Percentiles rank a stretch among this genome's conserved stretches.
phyloP scores from a whole-genome alignment of 2,329 filamentous ascomycete genomes.

The Fusarium protoensiforme region DNA sequence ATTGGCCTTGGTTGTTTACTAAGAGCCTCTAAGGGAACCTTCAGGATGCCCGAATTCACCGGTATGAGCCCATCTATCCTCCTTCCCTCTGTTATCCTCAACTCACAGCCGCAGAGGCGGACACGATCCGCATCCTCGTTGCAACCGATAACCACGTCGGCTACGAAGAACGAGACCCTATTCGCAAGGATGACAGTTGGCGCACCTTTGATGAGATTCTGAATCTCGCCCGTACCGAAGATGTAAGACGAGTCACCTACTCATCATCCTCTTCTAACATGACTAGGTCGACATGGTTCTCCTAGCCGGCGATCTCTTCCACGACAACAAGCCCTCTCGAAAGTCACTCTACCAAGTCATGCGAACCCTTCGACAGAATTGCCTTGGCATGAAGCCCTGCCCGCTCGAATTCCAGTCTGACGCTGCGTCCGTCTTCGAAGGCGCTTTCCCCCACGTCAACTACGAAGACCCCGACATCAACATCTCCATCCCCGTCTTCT shows the following conservation, averaged over 20 bases:
- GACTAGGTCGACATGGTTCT: constrained; percentile 91
- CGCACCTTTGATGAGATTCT: constrained; percentile 95
- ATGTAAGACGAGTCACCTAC: constrained; percentile 61
- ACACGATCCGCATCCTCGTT: constrained; percentile 94
- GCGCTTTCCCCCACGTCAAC: constrained; percentile 92
- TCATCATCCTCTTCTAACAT: neutral
- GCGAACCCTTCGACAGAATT: constrained; percentile 92
- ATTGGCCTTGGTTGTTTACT: neutral
- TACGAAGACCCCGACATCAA: constrained; percentile 99
- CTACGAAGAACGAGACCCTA: constrained; percentile 91
- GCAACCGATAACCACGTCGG: constrained; percentile 98
- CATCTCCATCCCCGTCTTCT: constrained; percentile 95
- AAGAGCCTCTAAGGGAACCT: neutral
- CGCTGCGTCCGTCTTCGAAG: constrained; percentile 89
- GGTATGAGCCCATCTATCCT: constrained; percentile 27
- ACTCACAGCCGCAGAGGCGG: constrained; percentile 60
- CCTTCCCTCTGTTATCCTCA: too few species aligned
- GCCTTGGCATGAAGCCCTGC: constrained; percentile 93
- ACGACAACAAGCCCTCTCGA: constrained; percentile 96
- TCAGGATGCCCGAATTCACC: constrained; percentile 46
- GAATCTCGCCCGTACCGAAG: constrained; percentile 83
- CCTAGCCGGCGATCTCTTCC: constrained; percentile 93
- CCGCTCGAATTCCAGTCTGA: constrained; percentile 96
- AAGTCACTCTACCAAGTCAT: constrained; percentile 98
- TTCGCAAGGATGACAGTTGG: constrained; percentile 98